Percentiles rank a stretch among this genome's conserved stretches.
These are phyloP conservation scores for Diplodia seriata DNA, from an alignment of 2,329 filamentous ascomycete genomes.

Conservation along the genomic window DNA sequence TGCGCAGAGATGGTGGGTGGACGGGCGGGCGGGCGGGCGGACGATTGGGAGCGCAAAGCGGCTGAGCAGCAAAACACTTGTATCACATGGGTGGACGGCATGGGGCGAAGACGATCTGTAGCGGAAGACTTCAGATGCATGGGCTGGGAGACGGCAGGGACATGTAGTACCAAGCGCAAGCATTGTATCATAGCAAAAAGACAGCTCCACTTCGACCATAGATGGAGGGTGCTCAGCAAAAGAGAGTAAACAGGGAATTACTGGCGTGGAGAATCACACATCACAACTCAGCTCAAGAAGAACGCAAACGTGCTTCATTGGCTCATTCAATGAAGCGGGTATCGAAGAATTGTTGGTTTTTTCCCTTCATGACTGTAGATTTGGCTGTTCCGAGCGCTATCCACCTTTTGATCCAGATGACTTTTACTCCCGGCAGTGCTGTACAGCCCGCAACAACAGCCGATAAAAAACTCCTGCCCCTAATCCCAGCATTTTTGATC, in stretches of 20 bases:
- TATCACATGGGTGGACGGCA: neutral
- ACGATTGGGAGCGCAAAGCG: too few relatives aligned
- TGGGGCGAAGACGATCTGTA: neutral
- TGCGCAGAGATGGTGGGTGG: neutral
- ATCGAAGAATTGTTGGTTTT: slow-evolving; percentile 27
- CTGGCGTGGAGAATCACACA: neutral
- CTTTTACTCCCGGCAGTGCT: slow-evolving; percentile 31
- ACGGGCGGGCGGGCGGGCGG: too few relatives aligned
- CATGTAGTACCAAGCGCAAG: neutral
- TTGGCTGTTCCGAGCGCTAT: slow-evolving; percentile 34
- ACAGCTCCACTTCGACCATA: slow-evolving; percentile 1
- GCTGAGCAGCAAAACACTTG: neutral
- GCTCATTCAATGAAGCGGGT: slow-evolving; percentile 27
- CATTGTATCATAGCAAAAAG: slow-evolving; percentile 15
- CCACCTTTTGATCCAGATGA: slow-evolving; percentile 32
- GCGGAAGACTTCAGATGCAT: neutral
- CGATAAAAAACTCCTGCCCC: slow-evolving; percentile 28
- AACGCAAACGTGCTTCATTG: slow-evolving; percentile 32
- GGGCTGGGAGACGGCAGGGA: neutral
- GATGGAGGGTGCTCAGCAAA: neutral
- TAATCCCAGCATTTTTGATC: slow-evolving; percentile 15
- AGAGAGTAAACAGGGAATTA: neutral
- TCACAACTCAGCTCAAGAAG: slow-evolving; percentile 28
- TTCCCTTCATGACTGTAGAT: slow-evolving; percentile 33
- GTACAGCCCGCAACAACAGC: slow-evolving; percentile 26